Percentiles rank a stretch among this genome's conserved stretches.
These are phyloP conservation scores for Astrephomene gubernaculifera DNA, from an alignment of 139 green algal genomes.

Conservation along the genomic window DNA sequence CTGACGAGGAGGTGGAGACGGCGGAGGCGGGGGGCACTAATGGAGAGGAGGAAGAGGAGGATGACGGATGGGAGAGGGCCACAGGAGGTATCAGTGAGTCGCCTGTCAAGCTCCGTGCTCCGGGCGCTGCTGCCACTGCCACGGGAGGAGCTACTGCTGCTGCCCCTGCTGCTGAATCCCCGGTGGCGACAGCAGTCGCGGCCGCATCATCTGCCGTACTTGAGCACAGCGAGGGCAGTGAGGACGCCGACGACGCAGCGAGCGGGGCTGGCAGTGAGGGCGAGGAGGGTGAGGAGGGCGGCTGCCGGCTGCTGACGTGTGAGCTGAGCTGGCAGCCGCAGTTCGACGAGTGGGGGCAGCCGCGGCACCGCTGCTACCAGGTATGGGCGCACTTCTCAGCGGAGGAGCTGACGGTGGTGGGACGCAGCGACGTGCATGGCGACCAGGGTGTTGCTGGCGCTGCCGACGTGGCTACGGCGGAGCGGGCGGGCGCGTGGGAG, in stretches of 20 bases:
- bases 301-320: slow-evolving; percentile 22
- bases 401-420: neutral
- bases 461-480: neutral
- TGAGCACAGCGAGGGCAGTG: neutral
- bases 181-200: neutral
- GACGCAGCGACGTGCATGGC: neutral
- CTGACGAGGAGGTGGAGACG: no score
- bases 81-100: neutral
- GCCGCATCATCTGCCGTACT: neutral
- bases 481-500: slow-evolving; percentile 11
- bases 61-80: slow-evolving; percentile 16
- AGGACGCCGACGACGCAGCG: neutral
- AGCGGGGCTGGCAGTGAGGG: neutral
- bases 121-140: neutral
- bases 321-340: slow-evolving; percentile 38
- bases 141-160: no score
- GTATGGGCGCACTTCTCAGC: slow-evolving; percentile 32
- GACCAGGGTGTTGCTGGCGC: neutral
- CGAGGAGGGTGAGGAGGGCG: neutral
- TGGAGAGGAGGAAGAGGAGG: neutral
- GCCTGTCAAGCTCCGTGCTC: slow-evolving; percentile 4
- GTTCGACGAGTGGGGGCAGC: slow-evolving; percentile 14
- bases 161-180: no score
- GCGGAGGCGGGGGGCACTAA: no score
- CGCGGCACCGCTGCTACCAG: slow-evolving; percentile 33